A percentile compares a stretch with the other conserved stretches of the same genome.
Evolutionary conservation across 225 moss, liverwort and hornwort species (phyloP).

Genomic region (Takakia lepidozioides): DNA sequence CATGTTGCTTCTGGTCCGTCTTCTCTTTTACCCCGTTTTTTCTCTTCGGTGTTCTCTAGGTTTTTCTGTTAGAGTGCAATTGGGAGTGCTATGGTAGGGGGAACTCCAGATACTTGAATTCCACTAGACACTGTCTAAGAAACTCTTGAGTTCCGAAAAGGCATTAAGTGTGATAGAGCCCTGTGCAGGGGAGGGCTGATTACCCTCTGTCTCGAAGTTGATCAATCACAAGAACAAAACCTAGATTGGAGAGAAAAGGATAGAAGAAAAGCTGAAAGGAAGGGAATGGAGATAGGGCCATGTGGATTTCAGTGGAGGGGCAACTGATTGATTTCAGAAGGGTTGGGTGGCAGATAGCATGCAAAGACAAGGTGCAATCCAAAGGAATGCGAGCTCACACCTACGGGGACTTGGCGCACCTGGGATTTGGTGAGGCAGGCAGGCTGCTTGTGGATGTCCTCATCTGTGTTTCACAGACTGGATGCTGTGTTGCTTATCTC

Average conservation of each 20-base stretch:
- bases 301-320: too few relatives aligned
- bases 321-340: background rate
- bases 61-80: background rate
- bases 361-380: constrained; percentile 46
- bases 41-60: background rate
- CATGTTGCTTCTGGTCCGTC: constrained; percentile 77
- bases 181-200: background rate
- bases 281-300: too few relatives aligned
- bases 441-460: constrained; percentile 64
- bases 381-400: constrained; percentile 29
- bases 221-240: too few relatives aligned
- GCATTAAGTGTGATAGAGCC: too few relatives aligned
- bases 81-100: too few relatives aligned
- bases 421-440: constrained; percentile 51
- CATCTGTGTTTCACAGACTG: constrained; percentile 65
- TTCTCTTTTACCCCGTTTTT: background rate
- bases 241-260: too few relatives aligned
- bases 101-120: too few relatives aligned
- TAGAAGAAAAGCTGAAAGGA: too few relatives aligned
- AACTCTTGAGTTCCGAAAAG: too few relatives aligned
- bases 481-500: constrained; percentile 88
- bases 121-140: too few relatives aligned
- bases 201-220: too few relatives aligned
- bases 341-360: constrained; percentile 42
- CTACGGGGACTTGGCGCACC: constrained; percentile 74